These are phyloP conservation scores for Boletus barrowsii DNA, from an alignment of 768 basidiomycete species.

Conservation along the genomic window DNA sequence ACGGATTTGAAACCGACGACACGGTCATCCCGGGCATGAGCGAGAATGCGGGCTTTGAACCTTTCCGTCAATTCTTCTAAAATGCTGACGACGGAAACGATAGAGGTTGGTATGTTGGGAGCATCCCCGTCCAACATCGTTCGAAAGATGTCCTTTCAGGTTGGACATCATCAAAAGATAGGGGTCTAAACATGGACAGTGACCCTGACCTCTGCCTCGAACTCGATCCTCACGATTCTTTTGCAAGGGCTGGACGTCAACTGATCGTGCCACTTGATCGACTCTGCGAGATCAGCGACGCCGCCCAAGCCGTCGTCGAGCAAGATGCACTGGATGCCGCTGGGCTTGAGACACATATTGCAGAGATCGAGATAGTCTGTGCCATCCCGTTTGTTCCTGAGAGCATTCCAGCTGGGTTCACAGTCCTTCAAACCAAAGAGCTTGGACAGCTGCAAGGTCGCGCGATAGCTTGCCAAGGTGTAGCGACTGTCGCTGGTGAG, in stretches of 20 bases:
- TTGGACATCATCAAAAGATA: conserved; percentile 1
- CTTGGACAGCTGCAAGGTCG: conserved; percentile 50
- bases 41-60: conserved; percentile 37
- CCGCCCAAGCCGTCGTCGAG: conserved; percentile 71
- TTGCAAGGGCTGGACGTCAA: conserved; percentile 52
- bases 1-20: conserved; percentile 76
- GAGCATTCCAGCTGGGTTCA: conserved; percentile 51
- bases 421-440: conserved; percentile 42
- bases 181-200: background rate
- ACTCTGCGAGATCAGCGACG: conserved; percentile 44
- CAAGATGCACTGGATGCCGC: conserved; percentile 64
- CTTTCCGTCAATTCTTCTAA: conserved; percentile 31
- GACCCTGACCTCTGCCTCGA: conserved; percentile 60
- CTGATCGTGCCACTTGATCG: conserved; percentile 59
- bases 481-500: conserved; percentile 47
- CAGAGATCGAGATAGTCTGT: conserved; percentile 59
- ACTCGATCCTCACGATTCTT: conserved; percentile 67
- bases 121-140: conserved; percentile 18
- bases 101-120: conserved; percentile 13
- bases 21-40: conserved; percentile 39
- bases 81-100: conserved; percentile 3
- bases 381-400: conserved; percentile 46
- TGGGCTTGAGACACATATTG: conserved; percentile 46
- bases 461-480: conserved; percentile 60
- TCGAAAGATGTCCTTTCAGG: conserved; percentile 13